Conservation (phyloP, 192 early-diverging fungal species). For the Helicostylum pulchrum region DNA sequence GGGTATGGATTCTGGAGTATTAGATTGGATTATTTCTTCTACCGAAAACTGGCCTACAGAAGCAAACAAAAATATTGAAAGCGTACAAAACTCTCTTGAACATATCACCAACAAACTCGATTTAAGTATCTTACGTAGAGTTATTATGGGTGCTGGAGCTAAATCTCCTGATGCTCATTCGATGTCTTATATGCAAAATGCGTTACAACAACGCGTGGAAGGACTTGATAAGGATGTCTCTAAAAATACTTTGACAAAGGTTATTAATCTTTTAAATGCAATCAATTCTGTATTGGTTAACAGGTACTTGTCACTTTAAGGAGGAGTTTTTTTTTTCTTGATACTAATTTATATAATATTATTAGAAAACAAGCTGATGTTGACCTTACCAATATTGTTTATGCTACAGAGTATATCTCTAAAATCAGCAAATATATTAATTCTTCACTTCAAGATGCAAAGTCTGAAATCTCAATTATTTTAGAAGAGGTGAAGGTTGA, state of each 20-base stretch:
- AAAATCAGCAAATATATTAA: not conserved
- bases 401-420: slow-evolving; percentile 4
- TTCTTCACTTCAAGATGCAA: not conserved
- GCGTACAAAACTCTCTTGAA: not conserved
- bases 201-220: slow-evolving; percentile 2
- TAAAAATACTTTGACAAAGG: not conserved
- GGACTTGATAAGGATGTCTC: not conserved
- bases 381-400: slow-evolving; percentile 3
- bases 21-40: slow-evolving; percentile 24
- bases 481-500: not conserved
- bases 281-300: not conserved
- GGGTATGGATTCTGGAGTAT: slow-evolving; percentile 7
- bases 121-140: not conserved
- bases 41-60: not conserved
- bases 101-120: not conserved
- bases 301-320: not conserved
- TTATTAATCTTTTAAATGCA: slow-evolving; percentile 13
- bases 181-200: not conserved
- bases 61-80: not conserved
- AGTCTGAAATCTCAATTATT: not conserved
- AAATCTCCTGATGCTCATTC: not conserved
- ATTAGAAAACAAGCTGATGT: not conserved
- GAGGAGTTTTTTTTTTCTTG: not conserved
- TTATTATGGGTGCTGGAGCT: not conserved
- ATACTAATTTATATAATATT: not conserved